A percentile compares a stretch with the other conserved stretches of the same genome.
These are phyloP conservation scores for Diaporthe ampelina DNA, from an alignment of 2,329 filamentous ascomycete genomes.

Conservation along the genomic window DNA sequence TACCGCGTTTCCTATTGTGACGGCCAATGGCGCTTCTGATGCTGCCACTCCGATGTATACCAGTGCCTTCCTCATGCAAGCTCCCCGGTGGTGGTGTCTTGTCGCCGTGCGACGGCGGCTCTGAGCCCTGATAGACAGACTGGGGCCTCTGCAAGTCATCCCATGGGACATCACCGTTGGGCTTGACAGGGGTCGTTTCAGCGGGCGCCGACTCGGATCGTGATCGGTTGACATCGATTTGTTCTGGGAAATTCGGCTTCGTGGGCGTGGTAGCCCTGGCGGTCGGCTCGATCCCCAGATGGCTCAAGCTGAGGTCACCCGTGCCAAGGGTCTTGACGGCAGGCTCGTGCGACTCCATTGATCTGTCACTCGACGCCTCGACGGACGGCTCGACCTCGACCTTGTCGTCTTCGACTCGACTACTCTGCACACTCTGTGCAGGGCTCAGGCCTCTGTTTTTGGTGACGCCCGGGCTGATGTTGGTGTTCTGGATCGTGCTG, in stretches of 20 bases:
- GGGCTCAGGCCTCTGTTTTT: constrained; percentile 44
- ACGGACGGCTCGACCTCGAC: constrained; percentile 61
- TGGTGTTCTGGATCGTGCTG: constrained; percentile 79
- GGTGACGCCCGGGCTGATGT: constrained; percentile 65
- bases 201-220: constrained; percentile 73
- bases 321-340: constrained; percentile 91
- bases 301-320: constrained; percentile 90
- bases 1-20: constrained; percentile 80
- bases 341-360: constrained; percentile 73
- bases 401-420: constrained; percentile 49
- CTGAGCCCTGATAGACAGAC: constrained; percentile 59
- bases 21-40: constrained; percentile 71
- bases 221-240: constrained; percentile 57
- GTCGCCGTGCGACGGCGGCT: constrained; percentile 65
- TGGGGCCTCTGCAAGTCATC: constrained; percentile 58
- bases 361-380: constrained; percentile 55
- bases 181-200: constrained; percentile 53
- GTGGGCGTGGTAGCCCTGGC: constrained; percentile 69
- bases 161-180: constrained; percentile 52
- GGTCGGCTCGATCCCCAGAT: constrained; percentile 82
- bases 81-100: constrained; percentile 77
- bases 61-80: constrained; percentile 73
- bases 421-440: constrained; percentile 43
- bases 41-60: constrained; percentile 75
- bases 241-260: constrained; percentile 67